Percentiles rank a stretch among this genome's conserved stretches.
phyloP scores from a whole-genome alignment of 1,284 basidiomycete species.

The Rhodotorula sp. region DNA sequence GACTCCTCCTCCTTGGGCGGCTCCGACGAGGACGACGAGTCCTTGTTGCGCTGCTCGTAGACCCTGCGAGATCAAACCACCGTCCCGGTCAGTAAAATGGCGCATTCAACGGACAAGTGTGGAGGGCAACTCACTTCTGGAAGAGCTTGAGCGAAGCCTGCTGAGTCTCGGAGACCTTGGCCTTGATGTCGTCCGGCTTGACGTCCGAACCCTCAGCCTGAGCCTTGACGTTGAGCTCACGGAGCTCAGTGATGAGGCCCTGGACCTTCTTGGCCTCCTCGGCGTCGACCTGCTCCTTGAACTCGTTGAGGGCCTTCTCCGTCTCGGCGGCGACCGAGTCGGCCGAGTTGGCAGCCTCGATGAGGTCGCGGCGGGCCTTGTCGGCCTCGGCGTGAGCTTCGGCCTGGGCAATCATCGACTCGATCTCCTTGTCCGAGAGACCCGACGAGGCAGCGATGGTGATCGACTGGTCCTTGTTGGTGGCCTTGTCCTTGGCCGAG shows the following conservation, averaged over 20 bases:
- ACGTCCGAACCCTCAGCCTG: conserved; percentile 78
- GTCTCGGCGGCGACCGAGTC: conserved; percentile 93
- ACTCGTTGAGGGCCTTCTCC: conserved; percentile 95
- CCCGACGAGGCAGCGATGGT: conserved; percentile 96
- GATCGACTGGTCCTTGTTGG: conserved; percentile 87
- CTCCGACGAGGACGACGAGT: conserved; percentile 16
- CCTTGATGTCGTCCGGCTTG: conserved; percentile 79
- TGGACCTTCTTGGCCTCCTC: conserved; percentile 91
- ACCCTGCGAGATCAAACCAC: conserved; percentile 51
- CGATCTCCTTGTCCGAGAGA: conserved; percentile 93
- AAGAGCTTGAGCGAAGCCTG: conserved; percentile 93
- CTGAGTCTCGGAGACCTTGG: conserved; percentile 94
- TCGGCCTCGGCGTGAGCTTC: conserved; percentile 90
- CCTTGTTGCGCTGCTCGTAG: conserved; percentile 62
- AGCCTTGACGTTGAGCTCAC: conserved; percentile 88
- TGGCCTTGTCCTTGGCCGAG: conserved; percentile 94
- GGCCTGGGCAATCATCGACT: conserved; percentile 92
- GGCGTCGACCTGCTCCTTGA: conserved; percentile 92
- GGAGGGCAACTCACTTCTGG: conserved; percentile 66
- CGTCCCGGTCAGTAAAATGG: background rate
- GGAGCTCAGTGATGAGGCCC: conserved; percentile 79
- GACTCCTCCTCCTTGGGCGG: conserved; percentile 45
- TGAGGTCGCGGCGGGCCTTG: conserved; percentile 67
- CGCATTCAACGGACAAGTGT: conserved; percentile 24
- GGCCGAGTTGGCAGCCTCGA: conserved; percentile 96